These are phyloP conservation scores for Cynara cardunculus DNA, from an alignment of 129 eudicot genomes.

Conservation along the genomic window DNA sequence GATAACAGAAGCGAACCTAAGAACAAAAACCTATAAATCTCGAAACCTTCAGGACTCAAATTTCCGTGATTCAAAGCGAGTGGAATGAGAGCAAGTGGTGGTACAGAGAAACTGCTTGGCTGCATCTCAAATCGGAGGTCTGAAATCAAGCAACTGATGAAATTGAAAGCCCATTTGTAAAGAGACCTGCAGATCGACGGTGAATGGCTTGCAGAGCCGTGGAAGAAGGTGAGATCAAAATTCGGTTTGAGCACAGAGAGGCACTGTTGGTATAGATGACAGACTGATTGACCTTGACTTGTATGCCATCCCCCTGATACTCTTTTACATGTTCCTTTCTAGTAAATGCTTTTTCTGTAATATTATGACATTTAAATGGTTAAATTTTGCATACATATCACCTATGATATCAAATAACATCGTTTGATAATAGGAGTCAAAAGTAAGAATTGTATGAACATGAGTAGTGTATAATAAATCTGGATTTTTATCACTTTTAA, in stretches of 20 bases:
- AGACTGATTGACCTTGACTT: conserved; percentile 33
- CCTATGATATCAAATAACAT: too few species aligned
- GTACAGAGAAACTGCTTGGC: conserved; percentile 38
- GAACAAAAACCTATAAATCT: conserved; percentile 61
- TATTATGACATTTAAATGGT: too few species aligned
- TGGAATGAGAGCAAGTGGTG: conserved; percentile 60
- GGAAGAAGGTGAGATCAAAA: conserved; percentile 33
- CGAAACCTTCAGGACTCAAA: conserved; percentile 53
- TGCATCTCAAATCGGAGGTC: conserved; percentile 68
- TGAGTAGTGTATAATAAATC: too few species aligned
- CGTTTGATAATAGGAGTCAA: too few species aligned
- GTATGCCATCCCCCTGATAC: conserved; percentile 15
- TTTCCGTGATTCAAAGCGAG: conserved; percentile 55
- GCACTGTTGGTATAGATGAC: background rate
- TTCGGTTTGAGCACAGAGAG: conserved; percentile 16
- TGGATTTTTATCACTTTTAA: too few species aligned
- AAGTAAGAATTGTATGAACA: too few species aligned
- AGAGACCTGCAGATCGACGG: conserved; percentile 11
- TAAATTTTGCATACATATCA: too few species aligned
- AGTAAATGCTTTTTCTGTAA: background rate
- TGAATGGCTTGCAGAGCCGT: conserved; percentile 10
- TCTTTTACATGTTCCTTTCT: background rate
- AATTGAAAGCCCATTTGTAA: conserved; percentile 17
- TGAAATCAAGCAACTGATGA: conserved; percentile 21
- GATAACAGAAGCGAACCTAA: conserved; percentile 65